These are phyloP conservation scores for Daldinia concentrica DNA, from an alignment of 495 filamentous ascomycete species.

Conservation along the genomic window DNA sequence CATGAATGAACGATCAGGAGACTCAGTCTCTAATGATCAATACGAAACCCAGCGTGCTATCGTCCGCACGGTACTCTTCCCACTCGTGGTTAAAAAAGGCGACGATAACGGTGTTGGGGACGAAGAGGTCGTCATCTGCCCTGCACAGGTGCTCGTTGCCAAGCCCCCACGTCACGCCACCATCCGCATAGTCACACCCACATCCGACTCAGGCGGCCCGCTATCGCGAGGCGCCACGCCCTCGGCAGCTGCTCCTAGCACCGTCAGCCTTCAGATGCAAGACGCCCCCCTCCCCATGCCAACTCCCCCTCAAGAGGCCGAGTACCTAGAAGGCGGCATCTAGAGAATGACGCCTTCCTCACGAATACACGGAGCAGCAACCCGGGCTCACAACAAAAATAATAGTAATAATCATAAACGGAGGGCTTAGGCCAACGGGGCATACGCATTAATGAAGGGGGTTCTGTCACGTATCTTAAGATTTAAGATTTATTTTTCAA, in stretches of 20 bases:
- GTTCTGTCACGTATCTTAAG: neutral
- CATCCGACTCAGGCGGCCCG: slow-evolving; percentile 45
- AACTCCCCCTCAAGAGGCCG: slow-evolving; percentile 32
- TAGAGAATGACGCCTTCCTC: slow-evolving; percentile 24
- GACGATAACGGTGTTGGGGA: slow-evolving; percentile 85
- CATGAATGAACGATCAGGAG: slow-evolving; percentile 91
- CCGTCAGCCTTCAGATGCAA: slow-evolving; percentile 39
- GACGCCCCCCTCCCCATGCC: slow-evolving; percentile 43
- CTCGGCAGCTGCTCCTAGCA: slow-evolving; percentile 35
- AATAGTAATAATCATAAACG: slow-evolving; percentile 6
- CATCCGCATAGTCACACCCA: slow-evolving; percentile 45
- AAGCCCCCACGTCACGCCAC: slow-evolving; percentile 35
- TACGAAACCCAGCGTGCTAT: slow-evolving; percentile 78
- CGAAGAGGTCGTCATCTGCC: slow-evolving; percentile 91
- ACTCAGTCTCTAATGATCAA: slow-evolving; percentile 69
- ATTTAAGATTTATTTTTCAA: neutral
- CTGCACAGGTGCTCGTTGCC: slow-evolving; percentile 88
- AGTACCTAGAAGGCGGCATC: slow-evolving; percentile 20
- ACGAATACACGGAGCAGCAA: neutral
- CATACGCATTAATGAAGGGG: neutral
- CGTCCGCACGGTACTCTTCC: slow-evolving; percentile 91
- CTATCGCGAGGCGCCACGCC: slow-evolving; percentile 43
- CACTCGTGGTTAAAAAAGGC: slow-evolving; percentile 92
- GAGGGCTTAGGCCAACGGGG: neutral
- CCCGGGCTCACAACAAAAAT: neutral